phyloP scores from a whole-genome alignment of 2,329 filamentous ascomycete genomes.

The Botryotinia globosa region DNA sequence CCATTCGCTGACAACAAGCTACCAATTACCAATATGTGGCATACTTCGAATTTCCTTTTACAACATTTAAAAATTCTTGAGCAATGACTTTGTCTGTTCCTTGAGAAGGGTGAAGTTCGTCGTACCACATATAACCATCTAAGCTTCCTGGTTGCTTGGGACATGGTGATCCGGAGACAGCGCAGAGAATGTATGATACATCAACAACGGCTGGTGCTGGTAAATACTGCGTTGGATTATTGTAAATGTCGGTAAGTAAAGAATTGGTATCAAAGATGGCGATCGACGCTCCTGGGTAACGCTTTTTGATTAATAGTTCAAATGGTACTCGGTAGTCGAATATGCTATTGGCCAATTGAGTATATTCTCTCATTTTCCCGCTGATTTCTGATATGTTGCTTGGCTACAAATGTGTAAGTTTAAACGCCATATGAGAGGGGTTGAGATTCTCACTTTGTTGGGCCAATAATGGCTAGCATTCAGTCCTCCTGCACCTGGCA shows the following conservation, averaged over 20 bases:
- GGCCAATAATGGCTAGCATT: conserved; percentile 47
- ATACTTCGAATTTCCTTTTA: conserved; percentile 45
- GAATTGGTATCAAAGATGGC: conserved; percentile 66
- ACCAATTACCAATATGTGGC: conserved; percentile 36
- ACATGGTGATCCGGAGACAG: conserved; percentile 40
- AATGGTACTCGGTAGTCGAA: conserved; percentile 51
- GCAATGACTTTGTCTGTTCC: conserved; percentile 58
- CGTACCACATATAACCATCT: conserved; percentile 69
- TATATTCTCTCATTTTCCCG: conserved; percentile 51
- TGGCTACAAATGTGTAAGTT: conserved; percentile 41
- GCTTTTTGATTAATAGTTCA: conserved; percentile 43
- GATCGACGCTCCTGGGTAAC: conserved; percentile 59
- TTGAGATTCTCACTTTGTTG: conserved; percentile 31
- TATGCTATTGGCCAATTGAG: conserved; percentile 48
- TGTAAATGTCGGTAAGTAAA: conserved; percentile 63
- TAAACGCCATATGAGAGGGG: neutral
- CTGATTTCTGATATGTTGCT: conserved; percentile 49
- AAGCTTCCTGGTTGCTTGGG: conserved; percentile 39
- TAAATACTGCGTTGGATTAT: conserved; percentile 59
- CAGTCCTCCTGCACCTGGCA: conserved; percentile 44
- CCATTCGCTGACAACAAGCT: neutral
- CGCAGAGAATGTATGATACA: conserved; percentile 56
- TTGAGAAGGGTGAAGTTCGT: conserved; percentile 69
- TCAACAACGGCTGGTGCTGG: conserved; percentile 61
- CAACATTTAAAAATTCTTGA: conserved; percentile 53